Evolutionary conservation across 1,284 basidiomycete genomes (phyloP).

Genomic region (Sanghuangporus baumii): DNA sequence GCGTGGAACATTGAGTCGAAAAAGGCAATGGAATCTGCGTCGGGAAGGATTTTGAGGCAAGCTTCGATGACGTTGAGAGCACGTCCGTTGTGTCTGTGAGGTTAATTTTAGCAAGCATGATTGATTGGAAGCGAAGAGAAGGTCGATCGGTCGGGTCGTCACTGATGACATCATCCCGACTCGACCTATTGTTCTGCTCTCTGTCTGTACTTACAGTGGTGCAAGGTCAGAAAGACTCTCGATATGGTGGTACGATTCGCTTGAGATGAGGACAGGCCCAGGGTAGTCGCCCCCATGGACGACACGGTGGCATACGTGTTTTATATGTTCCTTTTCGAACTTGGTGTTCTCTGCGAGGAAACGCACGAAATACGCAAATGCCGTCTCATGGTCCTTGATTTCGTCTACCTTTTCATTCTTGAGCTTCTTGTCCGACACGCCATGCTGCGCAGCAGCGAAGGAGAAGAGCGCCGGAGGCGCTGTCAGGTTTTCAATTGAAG

Average conservation of each 20-base stretch:
- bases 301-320: conserved; percentile 63
- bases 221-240: conserved; percentile 74
- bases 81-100: conserved; percentile 52
- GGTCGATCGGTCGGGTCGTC: neutral
- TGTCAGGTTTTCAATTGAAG: conserved; percentile 51
- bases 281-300: conserved; percentile 80
- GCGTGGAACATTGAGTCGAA: conserved; percentile 87
- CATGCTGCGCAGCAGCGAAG: conserved; percentile 30
- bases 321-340: conserved; percentile 42
- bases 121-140: neutral
- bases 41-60: conserved; percentile 58
- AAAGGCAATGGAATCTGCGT: conserved; percentile 59
- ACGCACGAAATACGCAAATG: conserved; percentile 58
- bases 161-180: neutral
- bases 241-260: conserved; percentile 61
- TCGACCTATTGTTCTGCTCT: neutral
- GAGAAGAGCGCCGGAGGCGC: conserved; percentile 48
- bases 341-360: conserved; percentile 38
- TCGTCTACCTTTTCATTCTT: conserved; percentile 33
- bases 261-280: conserved; percentile 61
- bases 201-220: conserved; percentile 54
- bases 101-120: neutral
- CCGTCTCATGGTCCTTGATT: conserved; percentile 54
- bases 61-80: conserved; percentile 57
- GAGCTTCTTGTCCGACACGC: conserved; percentile 25